A percentile compares a stretch with the other conserved stretches of the same genome.
Conservation (phyloP, 371 early-diverging fungal genomes). For the Coemansia linderi region DNA sequence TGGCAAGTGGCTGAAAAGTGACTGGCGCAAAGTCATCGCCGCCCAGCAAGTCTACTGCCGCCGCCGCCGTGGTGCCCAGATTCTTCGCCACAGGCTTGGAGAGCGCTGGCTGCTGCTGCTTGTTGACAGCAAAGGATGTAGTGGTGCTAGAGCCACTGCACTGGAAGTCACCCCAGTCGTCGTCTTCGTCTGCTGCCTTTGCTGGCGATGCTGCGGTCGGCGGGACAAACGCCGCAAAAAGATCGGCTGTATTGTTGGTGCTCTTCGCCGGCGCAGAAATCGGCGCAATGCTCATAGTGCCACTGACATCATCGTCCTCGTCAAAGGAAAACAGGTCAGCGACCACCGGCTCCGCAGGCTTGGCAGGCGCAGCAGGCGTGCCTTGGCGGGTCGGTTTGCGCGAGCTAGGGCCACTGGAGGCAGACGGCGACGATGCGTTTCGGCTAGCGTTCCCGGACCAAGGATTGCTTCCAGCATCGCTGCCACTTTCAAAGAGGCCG, state of each 20-base stretch:
- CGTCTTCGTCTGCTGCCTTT: conserved; percentile 20
- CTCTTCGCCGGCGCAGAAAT: neutral
- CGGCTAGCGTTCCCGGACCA: conserved; percentile 17
- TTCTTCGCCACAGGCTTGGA: neutral
- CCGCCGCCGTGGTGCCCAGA: conserved; percentile 1
- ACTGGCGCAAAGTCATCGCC: conserved; percentile 18
- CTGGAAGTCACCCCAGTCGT: conserved; percentile 59
- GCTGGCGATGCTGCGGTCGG: conserved; percentile 8
- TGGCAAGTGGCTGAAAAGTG: conserved; percentile 29
- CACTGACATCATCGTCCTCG: conserved; percentile 21
- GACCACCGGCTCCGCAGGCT: conserved; percentile 31
- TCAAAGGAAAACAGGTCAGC: conserved; percentile 54
- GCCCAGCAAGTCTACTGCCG: conserved; percentile 41
- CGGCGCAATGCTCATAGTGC: neutral
- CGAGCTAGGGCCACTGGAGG: conserved; percentile 21
- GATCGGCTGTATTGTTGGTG: neutral
- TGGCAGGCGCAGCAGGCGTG: conserved; percentile 13
- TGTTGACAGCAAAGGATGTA: conserved; percentile 1
- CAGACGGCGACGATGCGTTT: conserved; percentile 19
- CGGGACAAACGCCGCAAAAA: conserved; percentile 1
- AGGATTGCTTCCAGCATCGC: conserved; percentile 29
- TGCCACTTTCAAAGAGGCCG: conserved; percentile 32
- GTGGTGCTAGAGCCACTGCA: conserved; percentile 9
- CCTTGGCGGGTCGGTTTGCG: conserved; percentile 28
- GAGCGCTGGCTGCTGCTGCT: conserved; percentile 7